phyloP scores from a whole-genome alignment of 2,329 filamentous ascomycete genomes.

The Fusarium nygamai region DNA sequence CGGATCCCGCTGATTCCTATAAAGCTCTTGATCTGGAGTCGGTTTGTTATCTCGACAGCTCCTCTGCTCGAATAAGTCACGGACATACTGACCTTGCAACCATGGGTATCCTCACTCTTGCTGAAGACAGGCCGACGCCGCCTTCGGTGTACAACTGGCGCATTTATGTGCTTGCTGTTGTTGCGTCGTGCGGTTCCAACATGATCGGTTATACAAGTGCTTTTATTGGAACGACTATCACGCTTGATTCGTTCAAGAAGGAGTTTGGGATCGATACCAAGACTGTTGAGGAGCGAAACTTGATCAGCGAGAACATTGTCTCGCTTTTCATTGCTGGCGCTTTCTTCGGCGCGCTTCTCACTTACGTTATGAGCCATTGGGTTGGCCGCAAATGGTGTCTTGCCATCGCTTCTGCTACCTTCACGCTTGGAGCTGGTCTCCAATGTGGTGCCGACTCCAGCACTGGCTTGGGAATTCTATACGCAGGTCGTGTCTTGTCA shows the following conservation, averaged over 20 bases:
- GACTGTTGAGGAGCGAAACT: conserved; percentile 53
- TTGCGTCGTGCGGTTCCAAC: conserved; percentile 52
- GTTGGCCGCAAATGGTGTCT: conserved; percentile 48
- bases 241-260: conserved; percentile 67
- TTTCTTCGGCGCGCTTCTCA: conserved; percentile 73
- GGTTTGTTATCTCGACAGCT: not conserved
- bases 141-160: conserved; percentile 50
- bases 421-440: conserved; percentile 61
- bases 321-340: conserved; percentile 75
- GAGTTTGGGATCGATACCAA: conserved; percentile 67
- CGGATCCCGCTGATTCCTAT: conserved; percentile 16
- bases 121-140: conserved; percentile 51
- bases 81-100: not conserved
- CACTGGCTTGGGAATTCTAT: conserved; percentile 7
- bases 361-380: conserved; percentile 53
- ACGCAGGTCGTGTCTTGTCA: conserved; percentile 4
- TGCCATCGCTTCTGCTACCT: conserved; percentile 45
- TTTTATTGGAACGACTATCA: conserved; percentile 74
- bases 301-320: conserved; percentile 49
- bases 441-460: conserved; percentile 63
- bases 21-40: not conserved
- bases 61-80: not conserved
- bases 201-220: conserved; percentile 60
- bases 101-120: conserved; percentile 47
- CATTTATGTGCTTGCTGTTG: conserved; percentile 46